A percentile compares a stretch with the other conserved stretches of the same genome.
Conservation (phyloP, 192 early-diverging fungal species). For the Linnemannia schmuckeri region DNA sequence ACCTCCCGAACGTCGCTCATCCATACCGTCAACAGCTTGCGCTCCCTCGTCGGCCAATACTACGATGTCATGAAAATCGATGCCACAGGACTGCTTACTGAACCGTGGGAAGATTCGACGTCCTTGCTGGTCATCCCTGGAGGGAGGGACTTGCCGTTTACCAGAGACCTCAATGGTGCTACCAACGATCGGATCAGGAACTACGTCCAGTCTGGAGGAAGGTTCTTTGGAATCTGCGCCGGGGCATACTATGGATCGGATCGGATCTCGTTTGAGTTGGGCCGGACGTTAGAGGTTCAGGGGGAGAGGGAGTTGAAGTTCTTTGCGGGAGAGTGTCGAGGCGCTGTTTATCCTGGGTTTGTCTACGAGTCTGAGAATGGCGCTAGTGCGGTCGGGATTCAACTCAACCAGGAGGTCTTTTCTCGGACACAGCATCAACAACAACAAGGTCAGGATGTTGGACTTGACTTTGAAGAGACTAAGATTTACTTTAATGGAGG, state of each 20-base stretch:
- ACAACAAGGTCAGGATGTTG: neutral
- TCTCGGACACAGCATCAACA: neutral
- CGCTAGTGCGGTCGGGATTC: conserved; percentile 34
- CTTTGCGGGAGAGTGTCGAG: conserved; percentile 76
- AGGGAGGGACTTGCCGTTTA: conserved; percentile 89
- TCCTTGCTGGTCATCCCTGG: conserved; percentile 93
- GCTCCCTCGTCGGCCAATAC: conserved; percentile 68
- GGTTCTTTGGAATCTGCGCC: conserved; percentile 90
- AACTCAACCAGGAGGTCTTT: conserved; percentile 23
- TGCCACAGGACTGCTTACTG: conserved; percentile 73
- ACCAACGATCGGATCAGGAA: conserved; percentile 72
- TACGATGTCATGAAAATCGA: conserved; percentile 94
- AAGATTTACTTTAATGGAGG: conserved; percentile 81
- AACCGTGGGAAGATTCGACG: conserved; percentile 92
- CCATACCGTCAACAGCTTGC: conserved; percentile 79
- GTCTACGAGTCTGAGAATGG: conserved; percentile 71
- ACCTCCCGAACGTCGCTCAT: conserved; percentile 72
- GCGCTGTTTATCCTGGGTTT: conserved; percentile 85
- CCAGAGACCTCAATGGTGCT: conserved; percentile 75
- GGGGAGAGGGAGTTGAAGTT: conserved; percentile 83
- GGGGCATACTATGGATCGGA: conserved; percentile 80
- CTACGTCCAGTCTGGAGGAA: conserved; percentile 84
- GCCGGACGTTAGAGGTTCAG: conserved; percentile 71
- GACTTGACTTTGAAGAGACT: conserved; percentile 13
- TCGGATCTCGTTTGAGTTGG: conserved; percentile 85